These are phyloP conservation scores for Retiboletus flavoniger DNA, from an alignment of 1,284 basidiomycete species.

Conservation along the genomic window DNA sequence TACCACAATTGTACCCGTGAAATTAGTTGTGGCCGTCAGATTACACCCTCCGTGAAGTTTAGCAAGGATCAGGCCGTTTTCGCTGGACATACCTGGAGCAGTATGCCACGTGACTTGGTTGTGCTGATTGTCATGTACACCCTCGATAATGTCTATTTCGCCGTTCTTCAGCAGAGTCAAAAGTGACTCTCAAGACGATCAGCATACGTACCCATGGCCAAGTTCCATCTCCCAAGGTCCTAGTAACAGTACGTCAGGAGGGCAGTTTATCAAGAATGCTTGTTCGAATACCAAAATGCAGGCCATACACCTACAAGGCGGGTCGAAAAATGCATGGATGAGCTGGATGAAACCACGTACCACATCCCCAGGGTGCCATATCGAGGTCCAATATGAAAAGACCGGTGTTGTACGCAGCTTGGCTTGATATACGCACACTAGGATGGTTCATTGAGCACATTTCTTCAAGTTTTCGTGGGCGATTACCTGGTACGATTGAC, in stretches of 20 bases:
- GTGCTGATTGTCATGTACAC: conserved; percentile 58
- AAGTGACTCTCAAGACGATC: not conserved
- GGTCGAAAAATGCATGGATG: conserved; percentile 1
- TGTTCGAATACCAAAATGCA: conserved; percentile 50
- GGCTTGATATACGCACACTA: conserved; percentile 51
- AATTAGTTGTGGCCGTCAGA: conserved; percentile 44
- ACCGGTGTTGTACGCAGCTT: conserved; percentile 48
- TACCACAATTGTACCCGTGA: conserved; percentile 50
- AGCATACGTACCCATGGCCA: conserved; percentile 49
- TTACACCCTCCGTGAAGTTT: conserved; percentile 43
- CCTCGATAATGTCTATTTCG: conserved; percentile 70
- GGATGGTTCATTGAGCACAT: conserved; percentile 1
- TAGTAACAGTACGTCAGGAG: conserved; percentile 21
- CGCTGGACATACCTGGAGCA: conserved; percentile 39
- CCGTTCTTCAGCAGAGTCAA: conserved; percentile 41
- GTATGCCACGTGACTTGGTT: conserved; percentile 67
- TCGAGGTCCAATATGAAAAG: conserved; percentile 56
- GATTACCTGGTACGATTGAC: conserved; percentile 56
- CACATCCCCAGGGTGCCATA: conserved; percentile 57
- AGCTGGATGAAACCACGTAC: conserved; percentile 28
- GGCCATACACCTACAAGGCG: conserved; percentile 48
- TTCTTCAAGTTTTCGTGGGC: not conserved
- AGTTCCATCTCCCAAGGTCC: conserved; percentile 34
- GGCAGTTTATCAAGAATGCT: conserved; percentile 19
- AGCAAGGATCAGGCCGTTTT: conserved; percentile 2